Evolutionary conservation across 176 grass and related monocot genomes (phyloP), one percentile per base, ranked within the genome.

Genomic region (Typha latifolia): DNA sequence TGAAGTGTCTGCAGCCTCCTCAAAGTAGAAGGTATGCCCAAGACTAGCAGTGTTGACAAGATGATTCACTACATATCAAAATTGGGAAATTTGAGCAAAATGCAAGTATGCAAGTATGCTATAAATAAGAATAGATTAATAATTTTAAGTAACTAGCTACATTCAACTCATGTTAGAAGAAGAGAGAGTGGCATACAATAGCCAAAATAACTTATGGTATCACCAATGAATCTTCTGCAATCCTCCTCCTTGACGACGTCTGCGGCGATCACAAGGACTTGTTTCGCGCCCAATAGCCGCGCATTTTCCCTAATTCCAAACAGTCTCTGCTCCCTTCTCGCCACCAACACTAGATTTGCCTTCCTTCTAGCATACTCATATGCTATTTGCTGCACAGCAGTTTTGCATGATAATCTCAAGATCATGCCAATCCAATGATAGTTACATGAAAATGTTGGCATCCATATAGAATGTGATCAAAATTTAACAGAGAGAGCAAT

Each of bases 221-320:
- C 88, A 15, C 32, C 32, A 69, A 96, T 74, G 61, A 96, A 90
- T 69, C 82, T 51, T 65, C 82, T 47, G 81, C 93, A 96, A 62
- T 96, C 88, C 2, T 86, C 93, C 67, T 91, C 92, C 68, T 84
- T 91, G 78, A 91, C 78, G 47, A 96, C 93, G 69, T 91, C 93
- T 48, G 88, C 88, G 37, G 92, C 82, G 65, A 96, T 49, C 56
- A 89, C 84, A 68, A 96, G 84, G 12, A 89, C 92, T 63, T 89
- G 92, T 1, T 70, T 86, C 4, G 88, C 92, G 37, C 92, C 92
- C 13, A 96, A 55, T 1, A 64, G 56, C 15, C 88, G 69, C 0
- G 88, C 80, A 65, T 86, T 91, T 61, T 96, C 92, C 67, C 88
- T 82, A 11, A 96, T 69, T 10, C 67, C 88, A 31, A 91, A 86